Base-by-base conservation (phyloP, 2,329 filamentous ascomycete species). In the Colletotrichum camelliae region DNA sequence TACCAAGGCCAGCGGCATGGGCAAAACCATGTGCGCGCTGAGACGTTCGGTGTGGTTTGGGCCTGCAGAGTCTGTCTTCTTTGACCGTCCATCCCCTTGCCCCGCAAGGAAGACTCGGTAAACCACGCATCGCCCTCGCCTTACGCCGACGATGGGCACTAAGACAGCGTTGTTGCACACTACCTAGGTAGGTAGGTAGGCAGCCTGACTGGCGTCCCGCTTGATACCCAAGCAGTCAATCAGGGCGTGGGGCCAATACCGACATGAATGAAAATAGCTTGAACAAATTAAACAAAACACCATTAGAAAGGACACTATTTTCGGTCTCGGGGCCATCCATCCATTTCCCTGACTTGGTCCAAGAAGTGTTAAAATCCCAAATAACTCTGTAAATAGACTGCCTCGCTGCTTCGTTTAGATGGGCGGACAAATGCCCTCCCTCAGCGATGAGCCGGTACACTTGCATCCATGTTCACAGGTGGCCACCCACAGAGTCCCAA, bases 401-500 rank as follows among this genome's bases (percentile, higher is more conserved):
- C 69, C 6, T 70, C 18, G 37, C 21, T 73, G 21, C 69, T 9
- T 70, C 67, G 65, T 55, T 16, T 62, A 70, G 16, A 62, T 55
- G 37, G 37, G 33, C n/a, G 48, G 33, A 27, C 16, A 10, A 8
- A n/a, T 31, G 18, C 16, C 33, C 16, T 18, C 31, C 58, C 10
- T 35, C 31, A 27, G 55, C 21, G 16, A 33, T 12, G 58, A 21
- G 31, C 10, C 43, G 43, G 18, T 21, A 48, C 62, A 33, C 37
- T 64, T 57, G 66, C 58, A 71, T 70, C 67, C 67, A 71, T 74
- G 60, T 70, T 31, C 43, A 48, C 13, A 48, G 57, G 64, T 35
- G 58, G 39, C 48, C 72, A 64, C 72, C 58, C 66, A 64, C 43
- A n/a, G n/a, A 21, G 43, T 39, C 71, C 71, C 70, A 68, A 66